A percentile compares a stretch with the other conserved stretches of the same genome.
phyloP scores from a whole-genome alignment of 192 early-diverging fungal genomes.

The Geranomyces variabilis region DNA sequence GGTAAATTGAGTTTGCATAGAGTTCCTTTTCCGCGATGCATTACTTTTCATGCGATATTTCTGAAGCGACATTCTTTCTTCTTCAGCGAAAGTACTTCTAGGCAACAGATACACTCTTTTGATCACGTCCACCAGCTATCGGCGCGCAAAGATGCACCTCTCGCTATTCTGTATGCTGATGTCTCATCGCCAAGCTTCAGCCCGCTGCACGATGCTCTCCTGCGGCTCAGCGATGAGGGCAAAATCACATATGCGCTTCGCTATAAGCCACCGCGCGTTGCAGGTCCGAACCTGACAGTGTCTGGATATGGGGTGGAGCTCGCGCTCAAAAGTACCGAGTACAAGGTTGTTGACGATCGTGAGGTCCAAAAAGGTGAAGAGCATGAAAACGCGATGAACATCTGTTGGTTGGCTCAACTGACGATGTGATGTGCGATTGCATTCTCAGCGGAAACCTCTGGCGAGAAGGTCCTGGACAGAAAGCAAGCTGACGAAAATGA shows the following conservation, averaged over 20 bases:
- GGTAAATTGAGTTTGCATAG: too few relatives aligned
- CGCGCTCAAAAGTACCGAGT: slow-evolving; percentile 94
- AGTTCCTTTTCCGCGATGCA: not conserved
- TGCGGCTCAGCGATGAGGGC: slow-evolving; percentile 48
- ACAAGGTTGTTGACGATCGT: slow-evolving; percentile 94
- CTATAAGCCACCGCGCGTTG: slow-evolving; percentile 54
- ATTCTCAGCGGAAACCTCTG: not conserved
- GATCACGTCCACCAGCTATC: slow-evolving; percentile 61
- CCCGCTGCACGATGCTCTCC: slow-evolving; percentile 59
- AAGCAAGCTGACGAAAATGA: slow-evolving; percentile 16
- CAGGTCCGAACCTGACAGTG: slow-evolving; percentile 52
- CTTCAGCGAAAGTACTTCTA: not conserved
- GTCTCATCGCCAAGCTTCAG: slow-evolving; percentile 61
- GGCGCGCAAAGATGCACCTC: slow-evolving; percentile 19
- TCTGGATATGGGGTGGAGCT: slow-evolving; percentile 93
- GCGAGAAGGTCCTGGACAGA: not conserved
- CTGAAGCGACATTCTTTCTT: not conserved
- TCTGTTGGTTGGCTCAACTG: not conserved
- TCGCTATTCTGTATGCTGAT: slow-evolving; percentile 79
- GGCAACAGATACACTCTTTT: slow-evolving; percentile 44
- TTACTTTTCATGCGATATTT: not conserved
- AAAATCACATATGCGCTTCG: slow-evolving; percentile 71
- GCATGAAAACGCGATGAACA: not conserved
- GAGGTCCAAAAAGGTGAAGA: slow-evolving; percentile 51
- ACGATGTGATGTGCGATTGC: not conserved